Evolutionary conservation across 1,284 basidiomycete species (phyloP).

Genomic region (Moesziomyces sp.): DNA sequence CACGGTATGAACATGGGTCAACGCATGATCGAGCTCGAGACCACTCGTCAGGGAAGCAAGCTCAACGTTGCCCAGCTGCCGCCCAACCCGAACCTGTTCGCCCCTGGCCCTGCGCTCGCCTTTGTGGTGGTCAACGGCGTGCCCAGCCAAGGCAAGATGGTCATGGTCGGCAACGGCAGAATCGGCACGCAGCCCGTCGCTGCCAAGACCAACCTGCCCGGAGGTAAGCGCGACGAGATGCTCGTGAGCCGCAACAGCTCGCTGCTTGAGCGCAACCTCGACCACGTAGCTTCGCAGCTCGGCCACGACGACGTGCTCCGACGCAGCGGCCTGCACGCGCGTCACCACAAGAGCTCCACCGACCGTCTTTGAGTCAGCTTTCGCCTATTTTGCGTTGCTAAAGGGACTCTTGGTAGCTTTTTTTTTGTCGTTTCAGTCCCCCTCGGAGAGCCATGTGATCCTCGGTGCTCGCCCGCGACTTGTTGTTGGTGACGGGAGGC

Average conservation of each 20-base stretch:
- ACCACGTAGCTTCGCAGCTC: not conserved
- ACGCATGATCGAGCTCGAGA: constrained; percentile 57
- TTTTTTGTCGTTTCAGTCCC: not conserved
- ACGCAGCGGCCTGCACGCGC: constrained; percentile 31
- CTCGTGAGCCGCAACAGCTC: not conserved
- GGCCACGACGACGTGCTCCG: constrained; percentile 20
- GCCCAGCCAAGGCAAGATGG: constrained; percentile 59
- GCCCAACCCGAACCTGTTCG: constrained; percentile 61
- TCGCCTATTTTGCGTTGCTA: not conserved
- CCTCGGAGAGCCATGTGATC: constrained; percentile 2
- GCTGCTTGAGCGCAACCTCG: constrained; percentile 7
- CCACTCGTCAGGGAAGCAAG: constrained; percentile 18
- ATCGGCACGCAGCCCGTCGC: constrained; percentile 49
- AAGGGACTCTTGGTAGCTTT: too few species aligned
- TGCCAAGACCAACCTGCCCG: constrained; percentile 26
- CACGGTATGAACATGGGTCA: constrained; percentile 96
- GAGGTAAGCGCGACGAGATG: constrained; percentile 7
- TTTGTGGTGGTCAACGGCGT: constrained; percentile 64
- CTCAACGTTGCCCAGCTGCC: constrained; percentile 58
- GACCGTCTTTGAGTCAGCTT: constrained; percentile 19
- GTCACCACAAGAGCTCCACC: constrained; percentile 25
- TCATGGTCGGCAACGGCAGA: constrained; percentile 61
- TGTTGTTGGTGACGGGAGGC: not conserved
- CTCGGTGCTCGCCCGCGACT: constrained; percentile 8
- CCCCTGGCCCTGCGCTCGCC: constrained; percentile 63